Conservation (phyloP, 176 grass and related monocot species). For the Triticum monococcum region DNA sequence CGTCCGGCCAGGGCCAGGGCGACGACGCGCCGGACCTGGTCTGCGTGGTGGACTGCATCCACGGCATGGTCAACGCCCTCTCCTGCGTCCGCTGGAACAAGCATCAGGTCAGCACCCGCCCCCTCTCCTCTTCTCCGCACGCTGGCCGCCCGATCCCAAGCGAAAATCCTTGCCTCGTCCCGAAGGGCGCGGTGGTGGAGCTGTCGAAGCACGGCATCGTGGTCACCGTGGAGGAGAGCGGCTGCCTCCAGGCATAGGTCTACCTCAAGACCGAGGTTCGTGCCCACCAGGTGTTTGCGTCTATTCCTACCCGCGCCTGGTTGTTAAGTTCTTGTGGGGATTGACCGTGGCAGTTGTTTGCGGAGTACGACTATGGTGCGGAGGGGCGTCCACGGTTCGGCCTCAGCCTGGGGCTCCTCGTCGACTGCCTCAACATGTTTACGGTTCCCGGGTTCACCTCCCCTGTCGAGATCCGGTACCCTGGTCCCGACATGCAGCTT, state of each 20-base stretch:
- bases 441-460: conserved; percentile 54
- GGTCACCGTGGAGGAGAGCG: conserved; percentile 76
- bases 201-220: conserved; percentile 82
- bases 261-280: conserved; percentile 91
- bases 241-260: conserved; percentile 92
- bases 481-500: conserved; percentile 90
- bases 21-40: conserved; percentile 59
- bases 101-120: conserved; percentile 47
- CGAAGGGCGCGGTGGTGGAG: conserved; percentile 80
- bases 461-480: conserved; percentile 74
- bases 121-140: too few relatives aligned
- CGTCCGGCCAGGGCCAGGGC: conserved; percentile 31
- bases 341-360: conserved; percentile 54
- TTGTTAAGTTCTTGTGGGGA: background rate
- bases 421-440: conserved; percentile 85
- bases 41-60: conserved; percentile 70
- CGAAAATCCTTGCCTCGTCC: background rate
- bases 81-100: conserved; percentile 90
- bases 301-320: background rate
- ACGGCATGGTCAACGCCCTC: conserved; percentile 93
- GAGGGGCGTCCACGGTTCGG: conserved; percentile 71
- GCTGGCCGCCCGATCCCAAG: background rate
- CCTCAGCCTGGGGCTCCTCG: conserved; percentile 75
- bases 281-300: conserved; percentile 19
- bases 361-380: conserved; percentile 62